phyloP scores from a whole-genome alignment of 2,329 filamentous ascomycete genomes.

The Beauveria asiatica region DNA sequence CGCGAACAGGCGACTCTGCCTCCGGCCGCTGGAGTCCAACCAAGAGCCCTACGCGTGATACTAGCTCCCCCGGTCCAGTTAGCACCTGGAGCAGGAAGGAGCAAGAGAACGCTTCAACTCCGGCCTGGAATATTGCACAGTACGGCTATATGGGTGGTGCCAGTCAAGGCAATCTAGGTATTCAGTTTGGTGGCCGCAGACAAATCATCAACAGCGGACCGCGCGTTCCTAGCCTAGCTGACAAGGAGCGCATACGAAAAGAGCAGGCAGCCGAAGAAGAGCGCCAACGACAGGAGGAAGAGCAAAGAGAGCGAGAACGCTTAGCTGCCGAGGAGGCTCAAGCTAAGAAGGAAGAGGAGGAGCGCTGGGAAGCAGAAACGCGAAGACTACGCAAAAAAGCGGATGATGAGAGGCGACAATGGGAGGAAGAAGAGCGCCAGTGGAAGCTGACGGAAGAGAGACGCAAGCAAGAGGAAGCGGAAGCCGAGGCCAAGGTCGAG shows the following conservation, averaged over 20 bases:
- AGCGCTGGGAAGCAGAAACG: slow-evolving; percentile 58
- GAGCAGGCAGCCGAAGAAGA: slow-evolving; percentile 52
- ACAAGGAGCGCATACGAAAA: slow-evolving; percentile 65
- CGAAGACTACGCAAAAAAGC: slow-evolving; percentile 47
- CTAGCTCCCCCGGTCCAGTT: slow-evolving; percentile 47
- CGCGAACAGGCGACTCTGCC: slow-evolving; percentile 44
- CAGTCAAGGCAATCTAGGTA: slow-evolving; percentile 89
- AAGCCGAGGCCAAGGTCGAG: slow-evolving; percentile 57
- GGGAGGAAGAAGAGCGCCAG: slow-evolving; percentile 67
- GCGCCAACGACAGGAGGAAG: slow-evolving; percentile 44
- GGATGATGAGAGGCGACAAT: slow-evolving; percentile 61
- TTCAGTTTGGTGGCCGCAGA: slow-evolving; percentile 81
- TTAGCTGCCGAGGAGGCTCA: slow-evolving; percentile 53
- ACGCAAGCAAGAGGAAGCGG: slow-evolving; percentile 62
- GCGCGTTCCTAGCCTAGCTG: slow-evolving; percentile 68
- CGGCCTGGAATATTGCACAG: slow-evolving; percentile 97
- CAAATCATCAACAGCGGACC: slow-evolving; percentile 86
- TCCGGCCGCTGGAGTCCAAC: slow-evolving; percentile 54
- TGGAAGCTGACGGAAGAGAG: slow-evolving; percentile 73
- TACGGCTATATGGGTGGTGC: slow-evolving; percentile 98
- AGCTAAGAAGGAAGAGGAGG: slow-evolving; percentile 54
- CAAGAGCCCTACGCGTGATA: slow-evolving; percentile 50
- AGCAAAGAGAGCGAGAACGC: slow-evolving; percentile 42
- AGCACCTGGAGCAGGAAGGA: slow-evolving; percentile 86
- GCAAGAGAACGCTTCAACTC: slow-evolving; percentile 71